Evolutionary conservation across 129 eudicot genomes (phyloP).

Genomic region (Erigeron canadensis): DNA sequence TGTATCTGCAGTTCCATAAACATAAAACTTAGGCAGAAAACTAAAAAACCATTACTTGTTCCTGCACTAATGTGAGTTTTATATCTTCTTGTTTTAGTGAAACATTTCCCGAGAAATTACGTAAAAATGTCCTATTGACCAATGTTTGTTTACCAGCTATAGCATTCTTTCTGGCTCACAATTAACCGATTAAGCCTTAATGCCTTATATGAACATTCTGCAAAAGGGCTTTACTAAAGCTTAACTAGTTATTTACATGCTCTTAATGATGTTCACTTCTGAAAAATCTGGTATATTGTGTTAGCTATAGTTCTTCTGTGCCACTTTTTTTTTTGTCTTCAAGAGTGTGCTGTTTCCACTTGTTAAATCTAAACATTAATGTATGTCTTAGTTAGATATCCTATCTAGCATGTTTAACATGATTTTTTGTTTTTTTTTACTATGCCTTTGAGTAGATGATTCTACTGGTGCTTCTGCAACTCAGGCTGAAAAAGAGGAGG

Average conservation of each 20-base stretch:
- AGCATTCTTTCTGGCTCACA: constrained; percentile 2
- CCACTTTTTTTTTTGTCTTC: constrained; percentile 10
- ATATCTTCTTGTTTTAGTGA: background rate
- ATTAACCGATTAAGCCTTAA: too few species aligned
- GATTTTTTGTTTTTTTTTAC: constrained; percentile 10
- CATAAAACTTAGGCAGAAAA: too few species aligned
- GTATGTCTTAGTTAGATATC: constrained; percentile 10
- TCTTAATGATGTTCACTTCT: background rate
- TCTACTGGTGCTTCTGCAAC: constrained; percentile 52
- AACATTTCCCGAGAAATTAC: background rate
- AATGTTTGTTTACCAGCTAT: background rate
- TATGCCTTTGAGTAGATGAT: constrained; percentile 48
- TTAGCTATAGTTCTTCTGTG: constrained; percentile 5
- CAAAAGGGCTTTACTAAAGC: background rate
- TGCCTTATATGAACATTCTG: background rate
- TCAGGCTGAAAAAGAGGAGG: constrained; percentile 91
- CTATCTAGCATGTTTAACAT: constrained; percentile 14
- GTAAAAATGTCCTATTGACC: background rate
- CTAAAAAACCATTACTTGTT: too few species aligned
- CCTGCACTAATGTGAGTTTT: too few species aligned
- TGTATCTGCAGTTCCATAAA: too few species aligned
- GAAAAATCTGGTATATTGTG: background rate
- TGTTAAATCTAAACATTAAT: constrained; percentile 8
- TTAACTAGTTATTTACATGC: background rate
- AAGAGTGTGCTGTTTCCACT: background rate